Evolutionary conservation across 225 moss, liverwort and hornwort species (phyloP).

Genomic region (Pseudisothecium myosuroides): DNA sequence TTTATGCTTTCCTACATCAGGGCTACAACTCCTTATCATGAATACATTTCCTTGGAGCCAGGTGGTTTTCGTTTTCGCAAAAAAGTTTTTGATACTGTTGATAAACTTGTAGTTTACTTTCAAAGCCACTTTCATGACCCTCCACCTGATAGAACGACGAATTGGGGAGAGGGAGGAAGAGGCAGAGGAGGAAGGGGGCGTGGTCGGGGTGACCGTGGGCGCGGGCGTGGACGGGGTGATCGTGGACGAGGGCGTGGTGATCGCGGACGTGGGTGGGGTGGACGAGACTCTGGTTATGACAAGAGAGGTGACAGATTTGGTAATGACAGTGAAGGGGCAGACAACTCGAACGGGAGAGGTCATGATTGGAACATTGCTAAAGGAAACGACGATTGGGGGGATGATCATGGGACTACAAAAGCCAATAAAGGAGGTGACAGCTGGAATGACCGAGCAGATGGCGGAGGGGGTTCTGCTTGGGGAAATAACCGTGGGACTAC

Average conservation of each 20-base stretch:
- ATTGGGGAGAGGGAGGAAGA: slow-evolving; percentile 51
- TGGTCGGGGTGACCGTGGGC: slow-evolving; percentile 2
- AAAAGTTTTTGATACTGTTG: slow-evolving; percentile 50
- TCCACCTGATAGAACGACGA: slow-evolving; percentile 49
- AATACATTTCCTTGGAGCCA: slow-evolving; percentile 77
- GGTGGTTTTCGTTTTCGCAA: slow-evolving; percentile 78
- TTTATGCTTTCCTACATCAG: slow-evolving; percentile 85
- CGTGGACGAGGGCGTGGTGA: slow-evolving; percentile 8
- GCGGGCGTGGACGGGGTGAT: not conserved
- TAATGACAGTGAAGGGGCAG: slow-evolving; percentile 16
- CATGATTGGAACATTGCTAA: slow-evolving; percentile 10
- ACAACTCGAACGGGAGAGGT: slow-evolving; percentile 9
- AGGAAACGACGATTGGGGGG: slow-evolving; percentile 8
- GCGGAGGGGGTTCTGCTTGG: slow-evolving; percentile 2
- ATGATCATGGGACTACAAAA: slow-evolving; percentile 4
- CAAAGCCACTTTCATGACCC: slow-evolving; percentile 82
- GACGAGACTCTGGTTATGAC: slow-evolving; percentile 14
- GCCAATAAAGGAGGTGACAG: not conserved
- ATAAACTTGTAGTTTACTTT: slow-evolving; percentile 70
- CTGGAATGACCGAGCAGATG: slow-evolving; percentile 4
- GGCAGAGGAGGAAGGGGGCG: slow-evolving; percentile 32
- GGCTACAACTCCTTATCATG: slow-evolving; percentile 60
- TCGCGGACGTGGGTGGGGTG: slow-evolving; percentile 6
- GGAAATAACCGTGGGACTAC: slow-evolving; percentile 1
- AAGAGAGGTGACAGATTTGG: slow-evolving; percentile 19